Evolutionary conservation across 1,284 basidiomycete genomes (phyloP), one percentile per base, ranked within the genome.

Genomic region (Farysia itapuensis): DNA sequence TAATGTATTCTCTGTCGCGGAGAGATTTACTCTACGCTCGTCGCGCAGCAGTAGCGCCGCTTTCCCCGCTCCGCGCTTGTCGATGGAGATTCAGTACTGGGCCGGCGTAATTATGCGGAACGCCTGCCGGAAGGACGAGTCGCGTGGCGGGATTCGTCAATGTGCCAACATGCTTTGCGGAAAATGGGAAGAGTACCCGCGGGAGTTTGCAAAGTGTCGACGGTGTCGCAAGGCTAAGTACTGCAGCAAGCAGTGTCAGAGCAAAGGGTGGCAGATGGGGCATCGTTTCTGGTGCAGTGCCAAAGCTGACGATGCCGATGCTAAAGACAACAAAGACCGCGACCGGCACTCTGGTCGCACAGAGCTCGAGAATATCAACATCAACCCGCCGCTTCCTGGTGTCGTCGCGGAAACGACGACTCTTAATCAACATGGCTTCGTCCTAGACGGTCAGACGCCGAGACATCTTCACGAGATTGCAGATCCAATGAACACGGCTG

Each of bases 61-160:
- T 9, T 58, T 53, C 33, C 58, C 65, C 20, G 49, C 49, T 24
- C 86, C 63, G 79, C 89, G 49, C 83, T 81, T 97, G 5, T 90
- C 92, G 0, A 81, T 82, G 18, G 93, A 97, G 77, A 95, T 98
- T 39, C 91, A 97, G 79, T 97, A 96, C 74, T 98, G 94, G 95
- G 94, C 94, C 0, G 92, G 93, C 4, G 94, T 97, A 12, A 96
- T 97, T 72, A 98, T 98, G 94, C 84, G 95, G 40, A 98, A 98
- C 75, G 94, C 95, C 6, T 98, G 94, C 79, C 82, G 94, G 75
- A 98, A 98, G 81, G 94, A 98, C 73, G 93, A 96, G 54, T 56
- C 60, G 18, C 80, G 88, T 33, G 91, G 91, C 51, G 95, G 95
- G 4, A 93, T 97, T 58, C 80, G 94, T 49, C 95, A 97, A 77